phyloP scores from a whole-genome alignment of 805 yeast genomes.

The Starmerella geochares region DNA sequence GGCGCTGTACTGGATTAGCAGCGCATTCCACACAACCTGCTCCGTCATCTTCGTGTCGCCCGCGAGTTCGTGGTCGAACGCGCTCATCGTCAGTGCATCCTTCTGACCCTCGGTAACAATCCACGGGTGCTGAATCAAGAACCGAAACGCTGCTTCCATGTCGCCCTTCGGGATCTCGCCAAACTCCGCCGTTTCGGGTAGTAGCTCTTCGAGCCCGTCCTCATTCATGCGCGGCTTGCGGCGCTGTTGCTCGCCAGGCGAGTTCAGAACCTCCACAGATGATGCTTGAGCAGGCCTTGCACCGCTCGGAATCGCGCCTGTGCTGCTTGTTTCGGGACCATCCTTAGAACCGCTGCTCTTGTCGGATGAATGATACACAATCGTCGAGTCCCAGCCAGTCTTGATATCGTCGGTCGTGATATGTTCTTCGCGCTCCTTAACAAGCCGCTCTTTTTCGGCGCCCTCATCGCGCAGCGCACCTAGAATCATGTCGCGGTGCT shows the following conservation, averaged over 20 bases:
- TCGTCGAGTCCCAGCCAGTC: slow-evolving; percentile 83
- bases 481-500: slow-evolving; percentile 44
- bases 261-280: slow-evolving; percentile 32
- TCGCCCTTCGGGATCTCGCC: slow-evolving; percentile 46
- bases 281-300: slow-evolving; percentile 10
- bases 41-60: slow-evolving; percentile 47
- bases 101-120: slow-evolving; percentile 77
- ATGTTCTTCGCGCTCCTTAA: slow-evolving; percentile 59
- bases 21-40: slow-evolving; percentile 68
- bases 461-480: slow-evolving; percentile 56
- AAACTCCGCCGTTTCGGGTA: slow-evolving; percentile 57
- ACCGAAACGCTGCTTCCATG: slow-evolving; percentile 42
- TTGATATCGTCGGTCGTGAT: slow-evolving; percentile 86
- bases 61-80: slow-evolving; percentile 70
- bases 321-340: slow-evolving; percentile 9
- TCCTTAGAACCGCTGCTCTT: not conserved
- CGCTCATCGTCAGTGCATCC: slow-evolving; percentile 85
- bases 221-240: slow-evolving; percentile 21
- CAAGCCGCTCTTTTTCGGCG: slow-evolving; percentile 54
- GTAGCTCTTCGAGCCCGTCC: slow-evolving; percentile 32
- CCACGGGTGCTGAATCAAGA: slow-evolving; percentile 45
- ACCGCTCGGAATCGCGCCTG: slow-evolving; percentile 19
- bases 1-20: slow-evolving; percentile 61
- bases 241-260: slow-evolving; percentile 7
- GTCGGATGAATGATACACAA: slow-evolving; percentile 40